Evolutionary conservation across 306 rosid genomes (phyloP), one percentile per base, ranked within the genome.

Genomic region (Lotus japonicus): DNA sequence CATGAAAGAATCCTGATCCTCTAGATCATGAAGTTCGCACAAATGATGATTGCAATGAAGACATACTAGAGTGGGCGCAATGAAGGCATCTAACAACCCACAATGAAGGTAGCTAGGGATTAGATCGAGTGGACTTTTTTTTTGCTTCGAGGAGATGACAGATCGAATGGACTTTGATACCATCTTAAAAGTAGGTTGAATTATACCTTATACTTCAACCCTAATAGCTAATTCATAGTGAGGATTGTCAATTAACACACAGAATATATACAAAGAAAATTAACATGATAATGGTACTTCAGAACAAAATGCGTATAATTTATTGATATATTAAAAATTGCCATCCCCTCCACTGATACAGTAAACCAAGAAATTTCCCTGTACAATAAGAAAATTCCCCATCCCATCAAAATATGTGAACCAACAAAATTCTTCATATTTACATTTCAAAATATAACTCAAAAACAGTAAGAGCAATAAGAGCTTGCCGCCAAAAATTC

Each of bases 351-450:
- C 60, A 68, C 80, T 68, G 77, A 72, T 80, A 76, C 88, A 87
- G 81, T 83, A 82, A 83, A 84, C 79, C 74, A 74, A 82, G 86
- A 81, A 80, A 78, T 83, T 83, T 68, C 78, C 78, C 89, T 92
- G 67, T 92, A 89, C 98, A 87, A 53, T 54, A 71, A 74, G 64
- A 79, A 74, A 74, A 75, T 76, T 73, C 78, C 78, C 38, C 45
- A 61, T 64, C 64, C 70, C 78, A 69, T 69, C 63, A 76, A 69
- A 82, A 68, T 63, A 76, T 79, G 54, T 38, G 73, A 79, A 82
- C 77, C 81, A 83, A 78, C 82, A 89, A 84, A 87, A 92, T 85
- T 88, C 85, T 78, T 66, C 57, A 71, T 86, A 88, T 92, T 70
- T 84, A 89, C 97, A 89, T 52, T 79, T 84, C 64, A 68, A 73